Conservation (phyloP, 2,329 filamentous ascomycete genomes). For the Fusarium napiforme region DNA sequence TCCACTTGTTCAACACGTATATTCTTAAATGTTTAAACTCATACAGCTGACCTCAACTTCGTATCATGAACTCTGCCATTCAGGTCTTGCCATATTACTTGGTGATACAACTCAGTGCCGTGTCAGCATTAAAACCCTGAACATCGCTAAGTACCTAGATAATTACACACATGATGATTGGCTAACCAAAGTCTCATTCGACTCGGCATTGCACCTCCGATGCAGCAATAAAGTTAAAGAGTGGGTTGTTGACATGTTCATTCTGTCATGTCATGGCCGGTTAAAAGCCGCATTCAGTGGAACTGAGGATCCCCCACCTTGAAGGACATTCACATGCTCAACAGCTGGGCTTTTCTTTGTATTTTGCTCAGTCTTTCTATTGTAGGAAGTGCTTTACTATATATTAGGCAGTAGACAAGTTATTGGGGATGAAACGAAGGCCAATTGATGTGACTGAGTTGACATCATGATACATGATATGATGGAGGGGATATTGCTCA, state of each 20-base stretch:
- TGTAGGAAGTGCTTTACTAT: neutral
- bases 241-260: slow-evolving; percentile 4
- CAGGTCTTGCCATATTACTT: neutral
- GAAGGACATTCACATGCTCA: slow-evolving; percentile 9
- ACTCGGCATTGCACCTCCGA: slow-evolving; percentile 18
- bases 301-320: slow-evolving; percentile 12
- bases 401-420: fast-evolving
- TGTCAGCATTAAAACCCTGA: neutral
- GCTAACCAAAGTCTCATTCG: neutral
- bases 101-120: neutral
- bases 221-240: slow-evolving; percentile 1
- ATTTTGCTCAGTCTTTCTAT: neutral
- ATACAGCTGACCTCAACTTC: neutral
- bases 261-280: slow-evolving; percentile 24
- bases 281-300: slow-evolving; percentile 36
- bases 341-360: neutral
- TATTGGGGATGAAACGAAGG: neutral
- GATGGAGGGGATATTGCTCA: neutral
- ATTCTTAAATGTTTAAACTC: neutral
- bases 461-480: slow-evolving; percentile 26
- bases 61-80: neutral
- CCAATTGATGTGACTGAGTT: neutral
- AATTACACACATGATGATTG: slow-evolving; percentile 24
- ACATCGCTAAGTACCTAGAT: slow-evolving; percentile 6
- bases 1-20: fast-evolving